Percentiles rank a stretch among this genome's conserved stretches.
Conservation (phyloP, 2,329 filamentous ascomycete species). For the Hypoxylon sp. region DNA sequence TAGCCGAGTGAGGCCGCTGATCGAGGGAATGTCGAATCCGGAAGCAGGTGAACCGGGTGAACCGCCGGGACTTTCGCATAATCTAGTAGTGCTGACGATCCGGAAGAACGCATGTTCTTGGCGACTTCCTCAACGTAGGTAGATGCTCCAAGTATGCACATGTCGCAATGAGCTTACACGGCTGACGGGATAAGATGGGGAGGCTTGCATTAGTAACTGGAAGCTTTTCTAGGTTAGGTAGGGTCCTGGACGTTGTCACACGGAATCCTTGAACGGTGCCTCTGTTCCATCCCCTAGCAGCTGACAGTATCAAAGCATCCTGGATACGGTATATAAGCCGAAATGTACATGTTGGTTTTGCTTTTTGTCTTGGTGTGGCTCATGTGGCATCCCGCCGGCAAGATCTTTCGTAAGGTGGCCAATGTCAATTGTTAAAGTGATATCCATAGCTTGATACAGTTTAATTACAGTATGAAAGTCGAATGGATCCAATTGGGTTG, state of each 20-base stretch:
- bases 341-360: constrained; percentile 3
- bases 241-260: constrained; percentile 28
- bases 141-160: constrained; percentile 23
- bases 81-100: constrained; percentile 30
- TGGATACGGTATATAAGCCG: constrained; percentile 40
- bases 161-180: constrained; percentile 19
- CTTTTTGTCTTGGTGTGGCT: constrained; percentile 34
- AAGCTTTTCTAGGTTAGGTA: constrained; percentile 13
- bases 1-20: constrained; percentile 23
- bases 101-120: constrained; percentile 35
- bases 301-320: constrained; percentile 30
- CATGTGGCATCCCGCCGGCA: constrained; percentile 34
- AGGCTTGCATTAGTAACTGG: constrained; percentile 35
- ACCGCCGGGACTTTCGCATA: constrained; percentile 30
- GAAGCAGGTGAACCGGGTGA: constrained; percentile 37
- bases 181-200: constrained; percentile 21
- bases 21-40: constrained; percentile 34
- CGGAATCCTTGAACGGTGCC: constrained; percentile 30
- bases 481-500: constrained; percentile 7
- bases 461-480: constrained; percentile 4
- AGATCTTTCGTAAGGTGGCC: constrained; percentile 31
- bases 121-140: constrained; percentile 32
- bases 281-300: constrained; percentile 21
- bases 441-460: constrained; percentile 8
- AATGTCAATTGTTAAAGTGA: constrained; percentile 17